Percentiles rank a stretch among this genome's conserved stretches.
These are phyloP conservation scores for Fennellomyces sp. DNA, from an alignment of 371 early-diverging fungal genomes.

Conservation along the genomic window DNA sequence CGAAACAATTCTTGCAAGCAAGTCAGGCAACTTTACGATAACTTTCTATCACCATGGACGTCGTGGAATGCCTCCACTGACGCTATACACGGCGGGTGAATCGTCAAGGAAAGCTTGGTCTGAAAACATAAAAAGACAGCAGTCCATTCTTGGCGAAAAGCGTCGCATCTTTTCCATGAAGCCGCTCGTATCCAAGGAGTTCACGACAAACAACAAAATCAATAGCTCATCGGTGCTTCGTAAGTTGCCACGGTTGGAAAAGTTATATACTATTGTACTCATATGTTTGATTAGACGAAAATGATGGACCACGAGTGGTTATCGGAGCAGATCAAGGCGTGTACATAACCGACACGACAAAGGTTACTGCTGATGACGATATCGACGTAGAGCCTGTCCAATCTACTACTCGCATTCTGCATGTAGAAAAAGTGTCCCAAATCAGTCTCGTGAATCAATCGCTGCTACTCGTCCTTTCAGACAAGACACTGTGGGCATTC, in stretches of 20 bases:
- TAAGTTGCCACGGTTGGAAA: slow-evolving; percentile 1
- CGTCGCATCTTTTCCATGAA: slow-evolving; percentile 56
- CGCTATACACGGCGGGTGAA: slow-evolving; percentile 71
- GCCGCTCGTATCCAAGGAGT: slow-evolving; percentile 13
- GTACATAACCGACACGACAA: slow-evolving; percentile 16
- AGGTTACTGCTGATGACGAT: background rate
- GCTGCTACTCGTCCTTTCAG: slow-evolving; percentile 76
- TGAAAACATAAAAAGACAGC: slow-evolving; percentile 77
- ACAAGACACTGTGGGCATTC: slow-evolving; percentile 68
- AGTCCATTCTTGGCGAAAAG: slow-evolving; percentile 11
- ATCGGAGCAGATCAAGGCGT: slow-evolving; percentile 44
- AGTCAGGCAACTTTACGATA: slow-evolving; percentile 69
- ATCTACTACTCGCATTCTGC: slow-evolving; percentile 52
- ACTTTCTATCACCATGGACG: slow-evolving; percentile 81
- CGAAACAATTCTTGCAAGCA: slow-evolving; percentile 63
- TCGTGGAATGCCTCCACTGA: slow-evolving; percentile 61
- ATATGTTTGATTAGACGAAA: slow-evolving; percentile 4
- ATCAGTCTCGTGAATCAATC: slow-evolving; percentile 77
- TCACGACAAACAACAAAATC: slow-evolving; percentile 19
- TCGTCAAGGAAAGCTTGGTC: slow-evolving; percentile 83
- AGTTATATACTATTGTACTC: background rate
- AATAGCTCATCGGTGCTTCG: slow-evolving; percentile 13
- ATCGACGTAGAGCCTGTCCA: background rate
- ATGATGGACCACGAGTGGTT: slow-evolving; percentile 14
- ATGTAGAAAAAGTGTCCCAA: slow-evolving; percentile 79